Percentiles rank a stretch among this genome's conserved stretches.
phyloP scores from a whole-genome alignment of 129 eudicot genomes.

The Artemisia argyi region DNA sequence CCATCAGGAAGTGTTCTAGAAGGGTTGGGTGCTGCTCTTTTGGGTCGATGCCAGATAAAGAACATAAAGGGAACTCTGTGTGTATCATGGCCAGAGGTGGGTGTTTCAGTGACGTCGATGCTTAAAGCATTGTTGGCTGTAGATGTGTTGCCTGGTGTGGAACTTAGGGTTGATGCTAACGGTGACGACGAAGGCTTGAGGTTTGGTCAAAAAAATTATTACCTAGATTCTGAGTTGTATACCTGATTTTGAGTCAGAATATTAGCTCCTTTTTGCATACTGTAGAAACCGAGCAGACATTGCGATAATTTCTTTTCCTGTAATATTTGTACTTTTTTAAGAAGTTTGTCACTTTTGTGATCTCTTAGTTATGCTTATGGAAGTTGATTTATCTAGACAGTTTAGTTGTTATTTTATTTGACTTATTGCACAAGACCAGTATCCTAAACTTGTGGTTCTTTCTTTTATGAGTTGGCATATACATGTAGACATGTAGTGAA shows the following conservation, averaged over 20 bases:
- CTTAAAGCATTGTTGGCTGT: conserved; percentile 53
- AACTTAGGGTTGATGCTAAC: conserved; percentile 33
- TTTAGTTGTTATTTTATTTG: background rate
- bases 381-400: background rate
- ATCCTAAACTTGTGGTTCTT: conserved; percentile 18
- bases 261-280: conserved; percentile 8
- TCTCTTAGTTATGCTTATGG: background rate
- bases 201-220: conserved; percentile 55
- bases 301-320: conserved; percentile 2
- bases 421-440: background rate
- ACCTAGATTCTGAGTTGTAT: conserved; percentile 70
- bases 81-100: conserved; percentile 85
- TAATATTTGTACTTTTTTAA: conserved; percentile 13
- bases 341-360: conserved; percentile 15
- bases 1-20: conserved; percentile 95
- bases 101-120: conserved; percentile 49
- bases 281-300: conserved; percentile 23
- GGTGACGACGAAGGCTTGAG: conserved; percentile 49
- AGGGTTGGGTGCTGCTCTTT: conserved; percentile 87
- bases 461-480: conserved; percentile 16
- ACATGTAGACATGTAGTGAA: conserved; percentile 11
- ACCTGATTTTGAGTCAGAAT: conserved; percentile 36
- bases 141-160: conserved; percentile 57
- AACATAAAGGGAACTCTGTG: conserved; percentile 70
- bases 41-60: conserved; percentile 73